These are phyloP conservation scores for Fusarium albidum DNA, from an alignment of 2,329 filamentous ascomycete species.

Conservation along the genomic window DNA sequence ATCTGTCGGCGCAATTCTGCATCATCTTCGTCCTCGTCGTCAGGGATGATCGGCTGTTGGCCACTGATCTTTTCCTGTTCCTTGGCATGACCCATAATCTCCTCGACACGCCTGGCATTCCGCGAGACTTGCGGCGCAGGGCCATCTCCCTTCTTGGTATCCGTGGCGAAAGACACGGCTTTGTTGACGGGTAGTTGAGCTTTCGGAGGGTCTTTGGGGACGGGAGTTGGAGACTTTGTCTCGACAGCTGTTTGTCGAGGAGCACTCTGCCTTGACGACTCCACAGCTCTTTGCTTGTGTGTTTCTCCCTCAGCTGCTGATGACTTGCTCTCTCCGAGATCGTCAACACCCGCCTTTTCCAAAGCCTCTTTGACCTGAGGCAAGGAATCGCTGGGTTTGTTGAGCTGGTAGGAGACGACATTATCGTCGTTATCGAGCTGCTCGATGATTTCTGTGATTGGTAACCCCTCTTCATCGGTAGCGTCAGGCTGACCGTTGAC, in stretches of 20 bases:
- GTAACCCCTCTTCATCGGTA: slow-evolving; percentile 73
- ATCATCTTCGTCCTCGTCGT: slow-evolving; percentile 82
- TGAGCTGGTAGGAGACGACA: slow-evolving; percentile 73
- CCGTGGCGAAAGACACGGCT: slow-evolving; percentile 69
- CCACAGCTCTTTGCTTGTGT: slow-evolving; percentile 4
- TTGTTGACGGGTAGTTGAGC: slow-evolving; percentile 52
- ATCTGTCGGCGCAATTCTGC: slow-evolving; percentile 84
- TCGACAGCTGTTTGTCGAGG: slow-evolving; percentile 2
- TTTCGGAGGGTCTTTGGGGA: slow-evolving; percentile 5
- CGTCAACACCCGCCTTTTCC: slow-evolving; percentile 76
- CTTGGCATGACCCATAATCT: slow-evolving; percentile 65
- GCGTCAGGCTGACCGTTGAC: slow-evolving; percentile 67
- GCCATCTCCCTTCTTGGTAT: slow-evolving; percentile 60
- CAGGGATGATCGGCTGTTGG: slow-evolving; percentile 65
- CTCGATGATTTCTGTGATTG: slow-evolving; percentile 91
- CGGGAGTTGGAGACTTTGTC: slow-evolving; percentile 11
- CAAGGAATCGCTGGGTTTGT: slow-evolving; percentile 72
- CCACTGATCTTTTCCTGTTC: slow-evolving; percentile 59
- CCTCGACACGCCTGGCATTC: slow-evolving; percentile 59
- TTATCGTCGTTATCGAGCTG: slow-evolving; percentile 92
- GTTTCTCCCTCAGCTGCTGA: slow-evolving; percentile 8
- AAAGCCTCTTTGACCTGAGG: slow-evolving; percentile 76
- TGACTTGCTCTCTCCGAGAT: slow-evolving; percentile 43
- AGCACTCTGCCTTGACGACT: slow-evolving; percentile 1
- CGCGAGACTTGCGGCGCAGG: slow-evolving; percentile 46